Evolutionary conservation across 1,284 basidiomycete species (phyloP).

Genomic region (Mycosarcoma mackinlayi): DNA sequence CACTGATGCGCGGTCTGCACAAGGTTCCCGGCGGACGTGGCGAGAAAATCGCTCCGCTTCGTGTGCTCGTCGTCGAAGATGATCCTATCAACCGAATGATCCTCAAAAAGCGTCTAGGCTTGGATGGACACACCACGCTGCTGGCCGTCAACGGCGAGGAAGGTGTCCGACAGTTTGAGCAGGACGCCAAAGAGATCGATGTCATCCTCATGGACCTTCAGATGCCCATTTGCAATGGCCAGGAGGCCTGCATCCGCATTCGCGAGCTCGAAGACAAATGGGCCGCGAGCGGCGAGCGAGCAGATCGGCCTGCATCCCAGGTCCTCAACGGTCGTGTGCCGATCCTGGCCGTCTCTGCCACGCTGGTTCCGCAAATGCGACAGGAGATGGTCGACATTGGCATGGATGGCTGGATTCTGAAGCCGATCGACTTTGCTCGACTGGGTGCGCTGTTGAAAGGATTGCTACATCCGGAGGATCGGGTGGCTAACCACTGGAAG

Average conservation of each 20-base stretch:
- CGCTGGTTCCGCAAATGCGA: constrained; percentile 76
- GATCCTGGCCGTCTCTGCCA: constrained; percentile 85
- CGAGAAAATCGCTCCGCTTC: constrained; percentile 48
- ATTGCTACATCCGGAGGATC: constrained; percentile 45
- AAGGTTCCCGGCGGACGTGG: constrained; percentile 15
- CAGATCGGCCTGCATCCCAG: constrained; percentile 65
- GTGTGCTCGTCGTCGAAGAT: constrained; percentile 69
- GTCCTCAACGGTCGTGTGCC: constrained; percentile 78
- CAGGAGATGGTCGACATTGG: constrained; percentile 74
- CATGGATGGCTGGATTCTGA: constrained; percentile 87
- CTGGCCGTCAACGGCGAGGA: constrained; percentile 82
- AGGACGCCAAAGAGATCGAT: constrained; percentile 76
- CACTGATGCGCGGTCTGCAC: constrained; percentile 40
- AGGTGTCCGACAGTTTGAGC: constrained; percentile 75
- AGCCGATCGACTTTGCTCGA: constrained; percentile 80
- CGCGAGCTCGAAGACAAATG: constrained; percentile 47
- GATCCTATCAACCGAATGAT: constrained; percentile 82
- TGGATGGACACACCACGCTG: constrained; percentile 78
- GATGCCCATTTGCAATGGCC: constrained; percentile 85
- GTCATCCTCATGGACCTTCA: constrained; percentile 86
- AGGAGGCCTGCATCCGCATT: constrained; percentile 78
- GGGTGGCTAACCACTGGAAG: constrained; percentile 54
- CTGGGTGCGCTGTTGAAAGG: constrained; percentile 55
- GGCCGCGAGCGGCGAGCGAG: constrained; percentile 20
- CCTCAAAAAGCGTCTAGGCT: constrained; percentile 76